phyloP scores from a whole-genome alignment of 2,329 filamentous ascomycete species.

The Fusarium cicatricum region DNA sequence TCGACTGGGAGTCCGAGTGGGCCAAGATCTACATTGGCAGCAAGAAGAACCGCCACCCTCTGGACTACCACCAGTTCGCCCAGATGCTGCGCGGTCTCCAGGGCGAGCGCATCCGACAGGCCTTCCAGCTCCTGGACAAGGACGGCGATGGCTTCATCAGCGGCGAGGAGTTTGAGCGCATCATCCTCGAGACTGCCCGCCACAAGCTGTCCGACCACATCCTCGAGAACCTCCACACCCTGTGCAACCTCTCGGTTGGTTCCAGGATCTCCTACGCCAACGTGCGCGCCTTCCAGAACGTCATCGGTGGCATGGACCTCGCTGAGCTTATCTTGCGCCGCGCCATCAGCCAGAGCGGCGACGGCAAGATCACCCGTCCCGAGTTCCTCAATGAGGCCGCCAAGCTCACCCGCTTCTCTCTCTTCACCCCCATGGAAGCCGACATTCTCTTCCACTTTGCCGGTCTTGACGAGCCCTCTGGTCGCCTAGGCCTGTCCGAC shows the following conservation, averaged over 20 bases:
- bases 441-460: slow-evolving; percentile 99
- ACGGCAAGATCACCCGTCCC: slow-evolving; percentile 91
- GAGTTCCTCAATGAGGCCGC: slow-evolving; percentile 97
- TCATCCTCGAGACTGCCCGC: slow-evolving; percentile 89
- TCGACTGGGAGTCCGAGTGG: slow-evolving; percentile 98
- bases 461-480: slow-evolving; percentile 87
- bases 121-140: slow-evolving; percentile 90
- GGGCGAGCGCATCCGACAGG: slow-evolving; percentile 94
- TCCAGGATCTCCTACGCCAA: slow-evolving; percentile 98
- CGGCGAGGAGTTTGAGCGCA: slow-evolving; percentile 94
- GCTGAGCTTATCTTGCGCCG: slow-evolving; percentile 93
- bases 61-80: slow-evolving; percentile 96
- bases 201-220: slow-evolving; percentile 99
- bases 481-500: slow-evolving; percentile 80
- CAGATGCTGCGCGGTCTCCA: slow-evolving; percentile 97
- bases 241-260: slow-evolving; percentile 92
- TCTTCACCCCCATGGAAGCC: slow-evolving; percentile 98
- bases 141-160: slow-evolving; percentile 95
- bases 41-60: slow-evolving; percentile 85
- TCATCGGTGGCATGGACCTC: slow-evolving; percentile 97
- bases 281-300: slow-evolving; percentile 96
- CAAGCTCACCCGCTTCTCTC: slow-evolving; percentile 88
- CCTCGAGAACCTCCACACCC: slow-evolving; percentile 85
- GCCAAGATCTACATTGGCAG: slow-evolving; percentile 91
- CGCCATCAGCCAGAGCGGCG: slow-evolving; percentile 81